phyloP scores from a whole-genome alignment of 2,329 filamentous ascomycete genomes.

The Chaetomiaceae sp. region DNA sequence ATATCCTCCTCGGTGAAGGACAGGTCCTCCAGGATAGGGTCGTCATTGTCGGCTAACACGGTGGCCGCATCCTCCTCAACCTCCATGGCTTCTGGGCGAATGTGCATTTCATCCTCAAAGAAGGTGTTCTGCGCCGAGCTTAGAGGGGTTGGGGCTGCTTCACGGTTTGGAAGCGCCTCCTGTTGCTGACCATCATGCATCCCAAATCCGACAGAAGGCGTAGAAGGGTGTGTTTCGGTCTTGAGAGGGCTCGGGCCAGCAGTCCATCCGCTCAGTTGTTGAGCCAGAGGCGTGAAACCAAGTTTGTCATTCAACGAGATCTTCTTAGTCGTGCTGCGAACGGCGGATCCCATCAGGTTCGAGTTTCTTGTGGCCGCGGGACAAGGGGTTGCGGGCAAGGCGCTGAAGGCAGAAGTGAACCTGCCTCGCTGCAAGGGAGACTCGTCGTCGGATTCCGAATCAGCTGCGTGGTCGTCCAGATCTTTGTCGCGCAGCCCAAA shows the following conservation, averaged over 20 bases:
- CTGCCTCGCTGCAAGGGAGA: conserved; percentile 30
- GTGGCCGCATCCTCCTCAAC: conserved; percentile 34
- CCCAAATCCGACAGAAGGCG: conserved; percentile 15
- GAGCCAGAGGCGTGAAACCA: conserved; percentile 61
- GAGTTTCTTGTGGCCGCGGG: conserved; percentile 26
- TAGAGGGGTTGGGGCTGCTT: conserved; percentile 22
- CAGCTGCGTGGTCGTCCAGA: conserved; percentile 36
- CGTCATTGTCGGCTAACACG: conserved; percentile 22
- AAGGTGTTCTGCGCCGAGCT: conserved; percentile 43
- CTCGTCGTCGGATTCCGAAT: conserved; percentile 56
- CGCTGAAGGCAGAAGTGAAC: conserved; percentile 27
- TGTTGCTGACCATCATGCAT: conserved; percentile 20
- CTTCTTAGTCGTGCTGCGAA: conserved; percentile 30
- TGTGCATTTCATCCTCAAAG: conserved; percentile 59
- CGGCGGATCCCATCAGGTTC: conserved; percentile 7
- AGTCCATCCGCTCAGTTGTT: conserved; percentile 59
- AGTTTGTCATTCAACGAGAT: conserved; percentile 26
- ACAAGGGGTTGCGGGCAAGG: conserved; percentile 41
- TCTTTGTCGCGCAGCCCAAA: conserved; percentile 47
- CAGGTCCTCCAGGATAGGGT: conserved; percentile 42
- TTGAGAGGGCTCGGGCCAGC: conserved; percentile 50
- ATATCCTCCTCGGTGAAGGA: conserved; percentile 52
- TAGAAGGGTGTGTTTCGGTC: conserved; percentile 27
- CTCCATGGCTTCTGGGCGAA: conserved; percentile 28
- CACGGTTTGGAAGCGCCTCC: conserved; percentile 27